Evolutionary conservation across 495 filamentous ascomycete genomes (phyloP).

Genomic region (Neurospora sublineolata): DNA sequence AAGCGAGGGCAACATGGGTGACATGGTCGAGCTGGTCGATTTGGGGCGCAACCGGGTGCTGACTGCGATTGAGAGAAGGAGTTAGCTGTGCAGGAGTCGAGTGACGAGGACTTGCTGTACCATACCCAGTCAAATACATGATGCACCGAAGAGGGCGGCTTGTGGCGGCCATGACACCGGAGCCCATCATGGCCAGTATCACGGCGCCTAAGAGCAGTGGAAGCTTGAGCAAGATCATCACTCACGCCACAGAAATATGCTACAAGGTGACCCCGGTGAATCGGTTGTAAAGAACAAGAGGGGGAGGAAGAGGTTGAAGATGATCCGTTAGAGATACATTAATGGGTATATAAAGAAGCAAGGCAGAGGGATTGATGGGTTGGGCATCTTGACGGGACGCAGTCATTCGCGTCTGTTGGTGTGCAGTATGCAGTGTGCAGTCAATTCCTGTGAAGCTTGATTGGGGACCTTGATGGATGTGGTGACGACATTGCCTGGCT

Average conservation of each 20-base stretch:
- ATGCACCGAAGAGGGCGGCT: slow-evolving; percentile 31
- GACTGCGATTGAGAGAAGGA: slow-evolving; percentile 21
- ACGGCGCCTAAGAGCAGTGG: background rate
- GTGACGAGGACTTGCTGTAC: background rate
- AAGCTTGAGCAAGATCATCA: background rate
- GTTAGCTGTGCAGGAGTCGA: background rate
- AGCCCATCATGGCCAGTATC: background rate
- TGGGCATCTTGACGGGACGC: background rate
- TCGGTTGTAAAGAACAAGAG: background rate
- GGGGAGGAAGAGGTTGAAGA: background rate
- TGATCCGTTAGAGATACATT: background rate
- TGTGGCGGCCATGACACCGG: slow-evolving; percentile 5
- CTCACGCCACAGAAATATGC: background rate
- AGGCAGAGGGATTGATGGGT: background rate
- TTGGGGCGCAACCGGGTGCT: slow-evolving; percentile 42
- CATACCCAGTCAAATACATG: slow-evolving; percentile 52
- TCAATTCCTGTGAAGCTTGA: background rate
- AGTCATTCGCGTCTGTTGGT: background rate
- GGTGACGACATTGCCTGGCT: background rate
- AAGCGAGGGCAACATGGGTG: slow-evolving; percentile 57
- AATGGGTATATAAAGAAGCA: background rate
- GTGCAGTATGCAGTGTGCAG: background rate
- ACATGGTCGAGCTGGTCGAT: slow-evolving; percentile 33
- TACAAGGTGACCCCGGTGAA: no score
- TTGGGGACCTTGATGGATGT: background rate